Evolutionary conservation across 2,329 filamentous ascomycete genomes (phyloP).

Genomic region (Fusarium zealandicum): DNA sequence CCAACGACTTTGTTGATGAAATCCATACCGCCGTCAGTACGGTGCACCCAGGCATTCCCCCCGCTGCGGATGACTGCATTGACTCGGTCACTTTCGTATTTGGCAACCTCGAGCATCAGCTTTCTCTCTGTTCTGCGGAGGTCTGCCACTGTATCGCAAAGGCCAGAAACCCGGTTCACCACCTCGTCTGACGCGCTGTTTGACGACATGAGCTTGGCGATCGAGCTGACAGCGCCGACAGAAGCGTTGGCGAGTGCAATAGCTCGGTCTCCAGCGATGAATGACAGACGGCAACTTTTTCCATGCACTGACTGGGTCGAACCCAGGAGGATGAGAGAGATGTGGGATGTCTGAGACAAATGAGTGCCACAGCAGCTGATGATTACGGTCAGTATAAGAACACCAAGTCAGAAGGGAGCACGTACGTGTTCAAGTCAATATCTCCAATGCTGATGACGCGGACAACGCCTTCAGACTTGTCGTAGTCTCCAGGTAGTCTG

Average conservation of each 20-base stretch:
- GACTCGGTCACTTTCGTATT: slow-evolving; percentile 40
- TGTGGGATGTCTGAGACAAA: slow-evolving; percentile 43
- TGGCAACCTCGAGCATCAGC: slow-evolving; percentile 41
- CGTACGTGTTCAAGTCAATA: slow-evolving; percentile 43
- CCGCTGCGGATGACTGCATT: slow-evolving; percentile 14
- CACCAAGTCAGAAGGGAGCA: rapidly evolving
- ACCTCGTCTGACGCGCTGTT: slow-evolving; percentile 35
- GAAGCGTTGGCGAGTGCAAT: slow-evolving; percentile 35
- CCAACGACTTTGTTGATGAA: slow-evolving; percentile 43
- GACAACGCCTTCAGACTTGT: slow-evolving; percentile 41
- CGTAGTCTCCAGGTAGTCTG: slow-evolving; percentile 42
- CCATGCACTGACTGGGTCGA: slow-evolving; percentile 42
- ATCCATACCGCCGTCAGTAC: slow-evolving; percentile 38
- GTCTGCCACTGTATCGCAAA: slow-evolving; percentile 29
- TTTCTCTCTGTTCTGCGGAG: slow-evolving; percentile 39
- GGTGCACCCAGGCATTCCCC: slow-evolving; percentile 38
- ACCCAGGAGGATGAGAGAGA: slow-evolving; percentile 41
- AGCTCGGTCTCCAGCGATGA: slow-evolving; percentile 41
- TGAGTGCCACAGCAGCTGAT: slow-evolving; percentile 45
- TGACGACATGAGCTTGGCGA: slow-evolving; percentile 40
- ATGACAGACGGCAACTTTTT: slow-evolving; percentile 44
- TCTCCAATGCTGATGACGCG: slow-evolving; percentile 42
- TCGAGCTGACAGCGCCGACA: slow-evolving; percentile 32
- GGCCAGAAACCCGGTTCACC: slow-evolving; percentile 11
- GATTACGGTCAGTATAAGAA: not conserved